These are phyloP conservation scores for Diaporthe sp. DNA, from an alignment of 2,329 filamentous ascomycete genomes.

Conservation along the genomic window DNA sequence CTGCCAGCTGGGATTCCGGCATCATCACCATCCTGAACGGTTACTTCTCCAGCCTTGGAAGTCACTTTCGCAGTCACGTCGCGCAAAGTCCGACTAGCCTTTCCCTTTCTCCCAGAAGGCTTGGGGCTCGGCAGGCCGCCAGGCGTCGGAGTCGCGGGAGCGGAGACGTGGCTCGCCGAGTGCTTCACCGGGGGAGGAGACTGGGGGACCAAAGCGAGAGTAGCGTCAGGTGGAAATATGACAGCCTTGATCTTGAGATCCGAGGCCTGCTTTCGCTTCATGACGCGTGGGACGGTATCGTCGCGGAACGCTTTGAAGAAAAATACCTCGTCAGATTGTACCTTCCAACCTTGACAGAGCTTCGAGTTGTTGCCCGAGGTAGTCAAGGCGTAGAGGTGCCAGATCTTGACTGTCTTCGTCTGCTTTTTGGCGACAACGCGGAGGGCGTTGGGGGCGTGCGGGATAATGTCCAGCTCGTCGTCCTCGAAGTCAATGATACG, in stretches of 20 bases:
- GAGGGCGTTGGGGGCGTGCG: constrained; percentile 39
- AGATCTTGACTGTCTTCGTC: constrained; percentile 5
- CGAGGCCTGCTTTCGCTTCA: constrained; percentile 19
- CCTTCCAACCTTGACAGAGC: constrained; percentile 32
- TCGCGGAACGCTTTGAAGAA: constrained; percentile 32
- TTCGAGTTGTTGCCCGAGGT: not conserved
- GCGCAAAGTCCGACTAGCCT: too few species aligned
- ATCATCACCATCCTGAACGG: not conserved
- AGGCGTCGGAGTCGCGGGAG: not conserved
- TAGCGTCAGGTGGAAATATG: not conserved
- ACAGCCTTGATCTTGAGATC: not conserved
- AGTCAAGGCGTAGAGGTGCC: constrained; percentile 29
- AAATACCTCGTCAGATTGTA: constrained; percentile 20
- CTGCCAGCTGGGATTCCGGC: not conserved
- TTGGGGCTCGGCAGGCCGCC: not conserved
- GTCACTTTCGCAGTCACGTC: too few species aligned
- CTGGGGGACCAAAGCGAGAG: not conserved
- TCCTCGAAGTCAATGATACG: constrained; percentile 1
- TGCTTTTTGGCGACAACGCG: constrained; percentile 34
- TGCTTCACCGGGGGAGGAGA: not conserved
- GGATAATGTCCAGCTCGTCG: constrained; percentile 40
- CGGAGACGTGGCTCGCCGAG: not conserved
- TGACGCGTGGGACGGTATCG: not conserved
- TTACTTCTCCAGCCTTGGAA: not conserved
- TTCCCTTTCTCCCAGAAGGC: not conserved